Conservation (phyloP, 371 early-diverging fungal species). For the Nematocida ironsii region DNA sequence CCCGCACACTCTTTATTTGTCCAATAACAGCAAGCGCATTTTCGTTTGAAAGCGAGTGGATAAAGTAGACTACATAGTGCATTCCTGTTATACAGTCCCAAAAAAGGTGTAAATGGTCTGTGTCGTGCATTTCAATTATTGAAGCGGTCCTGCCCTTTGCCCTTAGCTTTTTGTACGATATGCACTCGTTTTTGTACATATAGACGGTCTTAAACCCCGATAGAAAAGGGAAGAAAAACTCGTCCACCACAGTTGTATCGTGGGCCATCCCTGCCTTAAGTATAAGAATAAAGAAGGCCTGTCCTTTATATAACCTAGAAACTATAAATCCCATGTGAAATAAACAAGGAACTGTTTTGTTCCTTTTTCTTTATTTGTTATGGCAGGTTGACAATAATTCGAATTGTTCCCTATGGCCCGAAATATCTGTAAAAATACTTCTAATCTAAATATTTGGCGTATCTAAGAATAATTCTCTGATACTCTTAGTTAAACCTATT, state of each 20-base stretch:
- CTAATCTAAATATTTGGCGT: no score
- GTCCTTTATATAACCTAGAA: slow-evolving; percentile 44
- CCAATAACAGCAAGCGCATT: slow-evolving; percentile 1
- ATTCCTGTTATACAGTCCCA: slow-evolving; percentile 56
- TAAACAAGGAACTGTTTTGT: slow-evolving; percentile 24
- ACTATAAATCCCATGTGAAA: slow-evolving; percentile 55
- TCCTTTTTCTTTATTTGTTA: neutral
- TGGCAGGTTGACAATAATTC: neutral
- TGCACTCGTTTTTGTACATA: slow-evolving; percentile 23
- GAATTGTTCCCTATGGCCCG: neutral
- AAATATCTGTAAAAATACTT: neutral
- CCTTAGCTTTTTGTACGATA: slow-evolving; percentile 29
- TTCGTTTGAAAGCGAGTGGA: neutral
- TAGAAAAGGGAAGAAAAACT: slow-evolving; percentile 23
- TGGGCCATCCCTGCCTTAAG: slow-evolving; percentile 33
- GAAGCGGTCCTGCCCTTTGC: neutral
- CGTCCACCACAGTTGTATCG: slow-evolving; percentile 10
- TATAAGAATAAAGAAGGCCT: slow-evolving; percentile 21
- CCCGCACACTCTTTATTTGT: slow-evolving; percentile 18
- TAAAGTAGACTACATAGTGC: slow-evolving; percentile 38
- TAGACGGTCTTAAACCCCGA: neutral
- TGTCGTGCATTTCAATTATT: slow-evolving; percentile 51
- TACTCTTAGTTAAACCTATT: neutral
- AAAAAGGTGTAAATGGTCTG: slow-evolving; percentile 9
- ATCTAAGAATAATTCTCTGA: no score